Conservation (phyloP, 2,329 filamentous ascomycete species). For the Arthrobotrys musiformis region DNA sequence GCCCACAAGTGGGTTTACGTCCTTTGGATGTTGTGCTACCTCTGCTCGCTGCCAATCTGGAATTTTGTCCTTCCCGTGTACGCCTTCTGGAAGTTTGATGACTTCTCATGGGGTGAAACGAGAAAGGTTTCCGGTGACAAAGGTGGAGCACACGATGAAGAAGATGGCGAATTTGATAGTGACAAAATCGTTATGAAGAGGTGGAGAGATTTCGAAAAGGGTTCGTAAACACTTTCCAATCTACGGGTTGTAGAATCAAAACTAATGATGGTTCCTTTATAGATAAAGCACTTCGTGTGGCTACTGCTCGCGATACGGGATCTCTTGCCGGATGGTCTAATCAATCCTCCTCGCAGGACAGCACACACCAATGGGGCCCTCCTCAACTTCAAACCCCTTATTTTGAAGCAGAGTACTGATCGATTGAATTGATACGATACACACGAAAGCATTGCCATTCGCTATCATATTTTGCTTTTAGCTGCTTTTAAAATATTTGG, state of each 20-base stretch:
- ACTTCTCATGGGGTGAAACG: conserved; percentile 99
- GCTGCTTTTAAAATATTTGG: conserved; percentile 46
- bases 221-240: conserved; percentile 63
- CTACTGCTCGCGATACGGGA: conserved; percentile 44
- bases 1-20: conserved; percentile 94
- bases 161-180: conserved; percentile 96
- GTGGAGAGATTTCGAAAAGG: conserved; percentile 94
- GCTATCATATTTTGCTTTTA: conserved; percentile 51
- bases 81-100: conserved; percentile 99
- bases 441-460: conserved; percentile 55
- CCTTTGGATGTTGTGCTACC: conserved; percentile 96
- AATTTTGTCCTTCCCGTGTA: conserved; percentile 95
- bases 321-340: conserved; percentile 54
- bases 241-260: background rate
- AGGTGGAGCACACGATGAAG: conserved; percentile 66
- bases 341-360: conserved; percentile 54
- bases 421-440: conserved; percentile 47
- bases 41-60: conserved; percentile 92
- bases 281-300: conserved; percentile 50
- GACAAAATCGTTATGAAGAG: conserved; percentile 99
- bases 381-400: conserved; percentile 53
- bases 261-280: conserved; percentile 7
- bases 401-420: conserved; percentile 55
- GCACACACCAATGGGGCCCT: conserved; percentile 53
- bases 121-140: conserved; percentile 86